A percentile compares a stretch with the other conserved stretches of the same genome.
Evolutionary conservation across 805 yeast genomes (phyloP).

Genomic region (Ogataea sp.): DNA sequence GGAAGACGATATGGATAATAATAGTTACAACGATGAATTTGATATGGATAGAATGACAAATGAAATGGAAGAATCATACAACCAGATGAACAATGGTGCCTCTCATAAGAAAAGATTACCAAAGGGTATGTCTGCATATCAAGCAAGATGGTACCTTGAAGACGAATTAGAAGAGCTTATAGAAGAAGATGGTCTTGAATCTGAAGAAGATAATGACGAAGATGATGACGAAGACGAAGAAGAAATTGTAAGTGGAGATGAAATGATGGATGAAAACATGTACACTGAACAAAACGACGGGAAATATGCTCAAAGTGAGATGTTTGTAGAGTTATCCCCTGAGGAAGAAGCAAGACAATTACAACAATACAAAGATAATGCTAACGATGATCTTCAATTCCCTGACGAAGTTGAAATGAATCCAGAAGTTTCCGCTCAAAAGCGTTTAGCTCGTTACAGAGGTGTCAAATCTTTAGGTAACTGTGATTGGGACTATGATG

Average conservation of each 20-base stretch:
- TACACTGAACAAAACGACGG: slow-evolving; percentile 29
- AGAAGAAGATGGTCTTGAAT: slow-evolving; percentile 33
- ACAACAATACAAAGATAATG: slow-evolving; percentile 55
- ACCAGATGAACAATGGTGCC: slow-evolving; percentile 10
- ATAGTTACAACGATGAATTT: slow-evolving; percentile 28
- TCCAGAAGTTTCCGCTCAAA: slow-evolving; percentile 69
- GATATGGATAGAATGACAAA: slow-evolving; percentile 22
- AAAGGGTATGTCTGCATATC: slow-evolving; percentile 69
- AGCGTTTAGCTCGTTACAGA: slow-evolving; percentile 69
- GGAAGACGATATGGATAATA: slow-evolving; percentile 23
- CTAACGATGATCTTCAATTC: slow-evolving; percentile 80
- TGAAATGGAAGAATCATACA: slow-evolving; percentile 2
- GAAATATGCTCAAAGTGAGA: slow-evolving; percentile 32
- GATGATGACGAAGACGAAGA: slow-evolving; percentile 21
- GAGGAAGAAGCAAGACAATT: slow-evolving; percentile 83
- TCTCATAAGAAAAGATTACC: slow-evolving; percentile 39
- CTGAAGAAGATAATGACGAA: slow-evolving; percentile 29
- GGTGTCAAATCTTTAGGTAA: slow-evolving; percentile 79
- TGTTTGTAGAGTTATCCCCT: slow-evolving; percentile 63
- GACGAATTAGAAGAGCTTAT: slow-evolving; percentile 39
- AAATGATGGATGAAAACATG: slow-evolving; percentile 26
- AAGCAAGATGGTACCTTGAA: slow-evolving; percentile 66
- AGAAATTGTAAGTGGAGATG: slow-evolving; percentile 1
- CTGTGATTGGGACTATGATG: slow-evolving; percentile 84
- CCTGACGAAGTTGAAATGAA: slow-evolving; percentile 90